A percentile compares a stretch with the other conserved stretches of the same genome.
Evolutionary conservation across 192 early-diverging fungal species (phyloP).

Genomic region (Chytriomyces confervae): DNA sequence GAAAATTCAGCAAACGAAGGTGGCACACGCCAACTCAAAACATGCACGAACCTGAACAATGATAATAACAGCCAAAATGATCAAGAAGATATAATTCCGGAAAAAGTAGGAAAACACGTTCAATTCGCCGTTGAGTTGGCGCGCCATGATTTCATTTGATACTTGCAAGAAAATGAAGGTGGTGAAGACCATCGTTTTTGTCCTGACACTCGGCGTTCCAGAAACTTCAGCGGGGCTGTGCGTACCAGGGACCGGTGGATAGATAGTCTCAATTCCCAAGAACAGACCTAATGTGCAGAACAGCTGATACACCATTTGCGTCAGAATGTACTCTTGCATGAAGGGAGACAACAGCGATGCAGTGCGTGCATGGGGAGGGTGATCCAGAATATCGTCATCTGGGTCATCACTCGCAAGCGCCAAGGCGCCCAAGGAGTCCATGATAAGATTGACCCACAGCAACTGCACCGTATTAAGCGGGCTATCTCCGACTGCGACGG

Average conservation of each 20-base stretch:
- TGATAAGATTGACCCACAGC: slow-evolving; percentile 68
- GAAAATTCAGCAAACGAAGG: not conserved
- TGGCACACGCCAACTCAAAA: not conserved
- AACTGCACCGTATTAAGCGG: slow-evolving; percentile 62
- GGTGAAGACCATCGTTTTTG: slow-evolving; percentile 56
- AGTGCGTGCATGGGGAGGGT: slow-evolving; percentile 55
- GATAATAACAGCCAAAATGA: slow-evolving; percentile 51
- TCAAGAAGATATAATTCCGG: slow-evolving; percentile 55
- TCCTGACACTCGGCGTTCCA: slow-evolving; percentile 39
- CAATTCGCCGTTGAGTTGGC: slow-evolving; percentile 62
- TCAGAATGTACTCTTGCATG: slow-evolving; percentile 60
- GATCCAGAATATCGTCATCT: slow-evolving; percentile 59
- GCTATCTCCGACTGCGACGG: slow-evolving; percentile 45
- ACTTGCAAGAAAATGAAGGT: slow-evolving; percentile 63
- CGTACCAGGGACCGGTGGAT: slow-evolving; percentile 33
- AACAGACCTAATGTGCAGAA: slow-evolving; percentile 51
- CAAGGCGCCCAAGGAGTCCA: slow-evolving; percentile 65
- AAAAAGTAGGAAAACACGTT: slow-evolving; percentile 58
- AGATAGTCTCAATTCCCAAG: slow-evolving; percentile 42
- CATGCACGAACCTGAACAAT: slow-evolving; percentile 46
- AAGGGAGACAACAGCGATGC: slow-evolving; percentile 49
- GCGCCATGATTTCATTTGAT: slow-evolving; percentile 56
- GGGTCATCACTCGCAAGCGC: slow-evolving; percentile 63
- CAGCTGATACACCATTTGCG: slow-evolving; percentile 57
- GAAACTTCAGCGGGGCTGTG: slow-evolving; percentile 11